phyloP scores from a whole-genome alignment of 176 grass and related monocot species.

The Zoysia japonica region DNA sequence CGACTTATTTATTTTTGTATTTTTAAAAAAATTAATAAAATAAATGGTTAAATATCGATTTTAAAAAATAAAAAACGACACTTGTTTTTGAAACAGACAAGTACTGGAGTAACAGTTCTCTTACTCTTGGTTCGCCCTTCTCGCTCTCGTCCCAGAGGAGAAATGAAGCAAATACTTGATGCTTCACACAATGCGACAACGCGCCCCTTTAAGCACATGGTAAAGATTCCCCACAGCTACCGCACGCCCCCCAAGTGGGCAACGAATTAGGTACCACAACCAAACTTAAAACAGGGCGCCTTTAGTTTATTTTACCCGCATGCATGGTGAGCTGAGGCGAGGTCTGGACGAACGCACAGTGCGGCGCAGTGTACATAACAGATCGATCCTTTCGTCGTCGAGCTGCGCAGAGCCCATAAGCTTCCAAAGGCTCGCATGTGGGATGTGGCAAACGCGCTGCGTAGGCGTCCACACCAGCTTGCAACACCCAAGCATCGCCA shows the following conservation, averaged over 20 bases:
- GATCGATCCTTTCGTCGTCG: slow-evolving; percentile 13
- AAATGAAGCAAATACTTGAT: too few relatives aligned
- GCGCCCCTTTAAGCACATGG: slow-evolving; percentile 31
- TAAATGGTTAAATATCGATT: too few relatives aligned
- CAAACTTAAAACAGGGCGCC: background rate
- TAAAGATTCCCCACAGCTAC: slow-evolving; percentile 22
- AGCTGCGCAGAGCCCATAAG: background rate
- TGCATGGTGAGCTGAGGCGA: too few relatives aligned
- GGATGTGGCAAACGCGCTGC: background rate
- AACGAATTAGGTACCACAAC: background rate
- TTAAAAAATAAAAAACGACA: too few relatives aligned
- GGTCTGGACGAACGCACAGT: too few relatives aligned
- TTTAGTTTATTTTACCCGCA: too few relatives aligned
- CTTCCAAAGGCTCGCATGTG: slow-evolving; percentile 21
- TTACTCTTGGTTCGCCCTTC: too few relatives aligned
- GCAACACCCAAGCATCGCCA: background rate
- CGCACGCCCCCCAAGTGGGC: background rate
- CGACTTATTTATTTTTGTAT: too few relatives aligned
- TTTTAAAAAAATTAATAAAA: too few relatives aligned
- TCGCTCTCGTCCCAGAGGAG: too few relatives aligned
- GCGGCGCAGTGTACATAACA: background rate
- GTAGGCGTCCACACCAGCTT: background rate
- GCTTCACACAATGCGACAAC: slow-evolving; percentile 16
- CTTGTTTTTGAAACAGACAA: too few relatives aligned
- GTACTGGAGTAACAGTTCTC: too few relatives aligned